Percentiles rank a stretch among this genome's conserved stretches.
Conservation (phyloP, 768 basidiomycete species). For the Neoboletus subvelutipes region DNA sequence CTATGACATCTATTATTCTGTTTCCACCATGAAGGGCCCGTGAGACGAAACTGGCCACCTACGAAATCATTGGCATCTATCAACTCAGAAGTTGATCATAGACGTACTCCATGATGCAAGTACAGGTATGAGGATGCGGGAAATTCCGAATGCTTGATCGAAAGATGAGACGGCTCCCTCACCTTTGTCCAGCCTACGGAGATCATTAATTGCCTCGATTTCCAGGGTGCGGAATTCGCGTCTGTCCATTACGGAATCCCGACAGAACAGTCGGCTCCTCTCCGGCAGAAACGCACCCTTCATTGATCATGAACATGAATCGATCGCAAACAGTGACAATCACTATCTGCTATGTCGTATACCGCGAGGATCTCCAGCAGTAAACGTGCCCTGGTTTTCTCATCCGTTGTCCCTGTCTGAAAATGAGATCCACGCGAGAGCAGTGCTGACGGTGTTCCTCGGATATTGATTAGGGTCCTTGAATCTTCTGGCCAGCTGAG, state of each 20-base stretch:
- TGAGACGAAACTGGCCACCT: slow-evolving; percentile 25
- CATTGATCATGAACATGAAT: slow-evolving; percentile 13
- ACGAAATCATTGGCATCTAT: slow-evolving; percentile 2
- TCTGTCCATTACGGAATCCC: slow-evolving; percentile 38
- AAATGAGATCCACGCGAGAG: slow-evolving; percentile 33
- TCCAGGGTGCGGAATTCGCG: slow-evolving; percentile 16
- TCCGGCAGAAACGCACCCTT: slow-evolving; percentile 38
- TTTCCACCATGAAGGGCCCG: slow-evolving; percentile 36
- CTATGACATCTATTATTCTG: slow-evolving; percentile 6
- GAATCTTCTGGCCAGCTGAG: slow-evolving; percentile 38
- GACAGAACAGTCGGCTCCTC: slow-evolving; percentile 36
- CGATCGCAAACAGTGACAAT: slow-evolving; percentile 8
- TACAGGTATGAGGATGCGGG: slow-evolving; percentile 27
- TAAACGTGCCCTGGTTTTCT: slow-evolving; percentile 36
- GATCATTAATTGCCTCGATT: slow-evolving; percentile 17
- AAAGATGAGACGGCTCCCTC: slow-evolving; percentile 37
- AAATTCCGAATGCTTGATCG: slow-evolving; percentile 47
- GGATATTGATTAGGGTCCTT: slow-evolving; percentile 39
- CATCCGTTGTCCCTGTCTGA: slow-evolving; percentile 23
- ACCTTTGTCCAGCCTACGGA: slow-evolving; percentile 31
- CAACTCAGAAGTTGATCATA: not conserved
- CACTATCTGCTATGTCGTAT: slow-evolving; percentile 40
- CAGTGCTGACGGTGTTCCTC: slow-evolving; percentile 41
- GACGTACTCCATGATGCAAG: slow-evolving; percentile 32
- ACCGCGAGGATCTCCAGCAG: slow-evolving; percentile 44